Percentiles rank a stretch among this genome's conserved stretches.
phyloP scores from a whole-genome alignment of 768 basidiomycete genomes.

The Pisolithus marmoratus region DNA sequence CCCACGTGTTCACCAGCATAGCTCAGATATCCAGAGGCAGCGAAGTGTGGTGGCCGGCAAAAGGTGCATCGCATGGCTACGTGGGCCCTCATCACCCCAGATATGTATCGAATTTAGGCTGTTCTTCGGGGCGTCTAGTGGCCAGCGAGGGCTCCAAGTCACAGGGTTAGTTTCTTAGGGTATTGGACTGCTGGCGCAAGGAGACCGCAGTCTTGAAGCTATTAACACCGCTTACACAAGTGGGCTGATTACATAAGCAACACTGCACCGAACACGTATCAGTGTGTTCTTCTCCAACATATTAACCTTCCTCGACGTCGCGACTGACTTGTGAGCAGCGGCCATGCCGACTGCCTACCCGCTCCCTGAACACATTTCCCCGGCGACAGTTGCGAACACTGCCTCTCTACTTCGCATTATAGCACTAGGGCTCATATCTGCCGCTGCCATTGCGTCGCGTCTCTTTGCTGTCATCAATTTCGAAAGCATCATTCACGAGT shows the following conservation, averaged over 20 bases:
- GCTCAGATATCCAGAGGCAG: neutral
- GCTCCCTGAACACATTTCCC: slow-evolving; percentile 64
- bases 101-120: neutral
- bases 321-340: slow-evolving; percentile 19
- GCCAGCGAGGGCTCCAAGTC: too few species aligned
- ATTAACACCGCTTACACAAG: too few species aligned
- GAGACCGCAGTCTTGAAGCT: too few species aligned
- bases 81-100: slow-evolving; percentile 12
- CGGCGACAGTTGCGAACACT: slow-evolving; percentile 76
- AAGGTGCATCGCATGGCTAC: too few species aligned
- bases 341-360: slow-evolving; percentile 73
- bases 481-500: slow-evolving; percentile 99
- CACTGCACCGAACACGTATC: too few species aligned
- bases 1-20: slow-evolving; percentile 18
- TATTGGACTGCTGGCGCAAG: too few species aligned
- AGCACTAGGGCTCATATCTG: slow-evolving; percentile 86
- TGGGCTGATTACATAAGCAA: too few species aligned
- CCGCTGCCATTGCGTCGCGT: slow-evolving; percentile 90
- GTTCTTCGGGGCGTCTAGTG: too few species aligned
- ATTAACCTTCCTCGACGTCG: too few species aligned
- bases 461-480: slow-evolving; percentile 97
- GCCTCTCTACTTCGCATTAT: slow-evolving; percentile 86
- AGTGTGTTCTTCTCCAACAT: too few species aligned
- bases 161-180: too few species aligned
- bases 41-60: too few species aligned